Base-by-base conservation (phyloP, 345 rosid species). In the Brassica carinata region DNA sequence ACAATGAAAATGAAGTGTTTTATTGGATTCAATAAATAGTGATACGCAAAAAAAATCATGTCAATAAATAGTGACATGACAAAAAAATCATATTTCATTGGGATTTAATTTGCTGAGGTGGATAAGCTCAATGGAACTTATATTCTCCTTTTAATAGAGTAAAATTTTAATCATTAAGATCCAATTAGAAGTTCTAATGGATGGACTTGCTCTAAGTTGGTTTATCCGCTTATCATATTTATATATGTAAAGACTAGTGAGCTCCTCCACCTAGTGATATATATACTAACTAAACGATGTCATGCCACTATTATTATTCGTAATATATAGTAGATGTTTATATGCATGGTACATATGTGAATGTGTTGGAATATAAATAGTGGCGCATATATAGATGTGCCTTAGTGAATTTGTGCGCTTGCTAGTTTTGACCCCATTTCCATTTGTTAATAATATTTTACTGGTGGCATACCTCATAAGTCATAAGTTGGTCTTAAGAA, bases 401-500 rank as follows among this genome's bases (percentile, higher is more conserved):
- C 62, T 79, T 74, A 31, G 70, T 73, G 78, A 79, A 73, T 45
- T 29, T 43, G 43, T 67, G 67, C 31, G 55, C 43, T 51, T 73
- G 70, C 63, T 79, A 31, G 73, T 43, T 67, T 79, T 79, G 64
- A 73, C 82, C 55, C 48, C 69, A 30, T 73, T 57, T 40, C 53
- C 8, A 66, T 53, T 43, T 38, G 45, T 40, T 29, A 34, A 33
- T 73, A 19, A 4, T 23, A 13, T 18, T 6, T 61, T 23, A 30
- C 53, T 67, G 73, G 61, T 67, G 78, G 78, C 78, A 38, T 31
- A 67, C 78, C 78, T 73, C 69, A 79, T 58, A 68, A 66, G 45
- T 43, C 69, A 79, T 58, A 68, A 66, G 45, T 43, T 29, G 29
- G 72, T 59, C 57, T 31, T 62, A 13, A 23, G 5, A 15, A 78